phyloP scores from a whole-genome alignment of 2,329 filamentous ascomycete species.

The Aspergillus hortae region DNA sequence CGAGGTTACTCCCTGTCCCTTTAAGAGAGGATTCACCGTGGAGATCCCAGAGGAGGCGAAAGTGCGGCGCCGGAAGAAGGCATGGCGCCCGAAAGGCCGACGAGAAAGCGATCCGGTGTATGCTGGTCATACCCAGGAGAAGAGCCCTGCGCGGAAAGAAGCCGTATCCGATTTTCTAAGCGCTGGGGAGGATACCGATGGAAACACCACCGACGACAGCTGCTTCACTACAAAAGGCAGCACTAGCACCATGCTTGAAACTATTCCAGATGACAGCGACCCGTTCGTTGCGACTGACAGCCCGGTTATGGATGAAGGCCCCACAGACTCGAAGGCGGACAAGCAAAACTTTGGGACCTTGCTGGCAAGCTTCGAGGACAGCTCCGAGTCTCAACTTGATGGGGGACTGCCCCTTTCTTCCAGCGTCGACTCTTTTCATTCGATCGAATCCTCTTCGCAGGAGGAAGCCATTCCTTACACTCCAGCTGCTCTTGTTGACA shows the following conservation, averaged over 20 bases:
- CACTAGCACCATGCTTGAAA: conserved; percentile 21
- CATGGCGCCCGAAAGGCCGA: conserved; percentile 62
- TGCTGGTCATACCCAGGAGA: conserved; percentile 13
- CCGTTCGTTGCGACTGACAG: conserved; percentile 7
- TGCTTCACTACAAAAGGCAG: conserved; percentile 21
- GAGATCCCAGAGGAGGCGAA: conserved; percentile 66
- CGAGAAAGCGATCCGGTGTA: conserved; percentile 31
- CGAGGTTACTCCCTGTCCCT: conserved; percentile 84
- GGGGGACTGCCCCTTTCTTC: conserved; percentile 31
- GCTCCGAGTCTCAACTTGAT: conserved; percentile 23
- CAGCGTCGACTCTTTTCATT: conserved; percentile 38
- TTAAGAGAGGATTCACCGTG: conserved; percentile 71
- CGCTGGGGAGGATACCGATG: conserved; percentile 32
- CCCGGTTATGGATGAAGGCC: conserved; percentile 8
- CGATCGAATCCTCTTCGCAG: not conserved
- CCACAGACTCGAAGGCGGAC: conserved; percentile 25
- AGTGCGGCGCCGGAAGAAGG: conserved; percentile 62
- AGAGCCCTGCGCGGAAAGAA: conserved; percentile 13
- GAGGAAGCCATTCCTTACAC: not conserved
- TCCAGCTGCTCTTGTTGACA: conserved; percentile 8
- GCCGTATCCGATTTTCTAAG: conserved; percentile 21
- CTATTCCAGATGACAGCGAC: conserved; percentile 19
- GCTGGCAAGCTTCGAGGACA: conserved; percentile 37
- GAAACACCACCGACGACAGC: conserved; percentile 30
- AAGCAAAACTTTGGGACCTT: conserved; percentile 33